A percentile compares a stretch with the other conserved stretches of the same genome.
Conservation (phyloP, 2,329 filamentous ascomycete genomes). For the Aspergillus sp. region DNA sequence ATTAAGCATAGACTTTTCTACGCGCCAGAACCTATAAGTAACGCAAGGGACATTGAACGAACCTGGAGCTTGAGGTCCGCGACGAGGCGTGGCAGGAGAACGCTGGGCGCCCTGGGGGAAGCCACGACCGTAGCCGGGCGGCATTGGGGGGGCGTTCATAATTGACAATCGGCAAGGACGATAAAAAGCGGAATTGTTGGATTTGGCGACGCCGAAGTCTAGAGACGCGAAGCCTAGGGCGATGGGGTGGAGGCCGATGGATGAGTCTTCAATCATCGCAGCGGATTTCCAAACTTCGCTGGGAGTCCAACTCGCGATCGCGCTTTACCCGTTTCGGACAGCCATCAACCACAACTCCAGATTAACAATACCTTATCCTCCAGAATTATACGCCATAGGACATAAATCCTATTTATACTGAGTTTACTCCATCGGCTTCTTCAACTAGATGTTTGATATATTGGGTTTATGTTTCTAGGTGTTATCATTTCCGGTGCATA, state of each 20-base stretch:
- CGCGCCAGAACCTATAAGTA: not conserved
- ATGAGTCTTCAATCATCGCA: conserved; percentile 1
- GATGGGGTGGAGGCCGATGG: conserved; percentile 10
- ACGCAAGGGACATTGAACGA: conserved; percentile 16
- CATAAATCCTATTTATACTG: not conserved
- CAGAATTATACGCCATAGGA: not conserved
- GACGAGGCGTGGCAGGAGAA: conserved; percentile 44
- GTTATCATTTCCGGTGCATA: conserved; percentile 24
- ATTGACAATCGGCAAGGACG: conserved; percentile 11
- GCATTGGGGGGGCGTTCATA: conserved; percentile 44
- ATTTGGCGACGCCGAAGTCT: not conserved
- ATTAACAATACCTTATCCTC: not conserved
- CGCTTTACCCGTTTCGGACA: conserved; percentile 38
- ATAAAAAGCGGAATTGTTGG: not conserved
- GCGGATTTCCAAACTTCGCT: conserved; percentile 24
- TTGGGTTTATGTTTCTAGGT: conserved; percentile 23
- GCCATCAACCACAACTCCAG: not conserved
- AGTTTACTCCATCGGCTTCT: not conserved
- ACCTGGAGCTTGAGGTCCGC: conserved; percentile 40
- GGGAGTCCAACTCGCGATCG: conserved; percentile 25
- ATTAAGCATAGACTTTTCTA: not conserved
- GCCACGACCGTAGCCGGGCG: conserved; percentile 43
- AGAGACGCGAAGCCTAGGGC: not conserved
- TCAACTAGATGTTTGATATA: not conserved
- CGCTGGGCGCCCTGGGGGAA: conserved; percentile 41